phyloP scores from a whole-genome alignment of 2,329 filamentous ascomycete genomes.

The Aspergillus novofumigatus region DNA sequence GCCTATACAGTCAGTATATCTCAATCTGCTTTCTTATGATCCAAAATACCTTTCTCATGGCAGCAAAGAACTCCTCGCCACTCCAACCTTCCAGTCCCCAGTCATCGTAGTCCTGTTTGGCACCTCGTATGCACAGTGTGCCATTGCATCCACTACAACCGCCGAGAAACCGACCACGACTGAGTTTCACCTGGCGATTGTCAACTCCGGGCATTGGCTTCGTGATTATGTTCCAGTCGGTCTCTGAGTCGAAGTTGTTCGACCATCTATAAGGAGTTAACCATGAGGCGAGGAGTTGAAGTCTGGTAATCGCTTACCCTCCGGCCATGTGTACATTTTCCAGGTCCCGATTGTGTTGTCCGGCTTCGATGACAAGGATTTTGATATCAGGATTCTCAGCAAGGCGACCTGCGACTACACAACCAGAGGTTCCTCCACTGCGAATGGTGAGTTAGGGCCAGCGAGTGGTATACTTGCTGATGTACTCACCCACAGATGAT shows the following conservation, averaged over 20 bases:
- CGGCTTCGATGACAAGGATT: slow-evolving; percentile 47
- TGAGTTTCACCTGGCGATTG: slow-evolving; percentile 40
- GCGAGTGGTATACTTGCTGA: neutral
- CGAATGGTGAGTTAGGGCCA: neutral
- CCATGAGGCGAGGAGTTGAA: neutral
- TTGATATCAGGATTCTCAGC: slow-evolving; percentile 42
- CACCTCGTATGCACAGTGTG: slow-evolving; percentile 42
- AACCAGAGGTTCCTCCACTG: slow-evolving; percentile 47
- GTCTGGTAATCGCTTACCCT: slow-evolving; percentile 23
- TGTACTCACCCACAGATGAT: slow-evolving; percentile 27
- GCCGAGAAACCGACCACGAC: slow-evolving; percentile 41
- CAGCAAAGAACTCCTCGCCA: slow-evolving; percentile 54
- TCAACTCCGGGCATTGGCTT: slow-evolving; percentile 38
- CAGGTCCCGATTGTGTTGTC: slow-evolving; percentile 42
- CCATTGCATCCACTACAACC: slow-evolving; percentile 43
- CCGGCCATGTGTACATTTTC: slow-evolving; percentile 46
- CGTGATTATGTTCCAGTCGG: slow-evolving; percentile 45
- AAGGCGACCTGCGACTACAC: slow-evolving; percentile 47
- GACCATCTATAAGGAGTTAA: slow-evolving; percentile 31
- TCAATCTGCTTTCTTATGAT: slow-evolving; percentile 47
- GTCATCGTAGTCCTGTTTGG: slow-evolving; percentile 49
- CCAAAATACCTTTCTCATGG: slow-evolving; percentile 51
- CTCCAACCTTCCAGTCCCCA: slow-evolving; percentile 54
- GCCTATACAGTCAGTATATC: slow-evolving; percentile 29
- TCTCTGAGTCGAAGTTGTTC: slow-evolving; percentile 40